Percentiles rank a stretch among this genome's conserved stretches.
These are phyloP conservation scores for Lachancea nothofagi DNA, from an alignment of 805 yeast species.

Conservation along the genomic window DNA sequence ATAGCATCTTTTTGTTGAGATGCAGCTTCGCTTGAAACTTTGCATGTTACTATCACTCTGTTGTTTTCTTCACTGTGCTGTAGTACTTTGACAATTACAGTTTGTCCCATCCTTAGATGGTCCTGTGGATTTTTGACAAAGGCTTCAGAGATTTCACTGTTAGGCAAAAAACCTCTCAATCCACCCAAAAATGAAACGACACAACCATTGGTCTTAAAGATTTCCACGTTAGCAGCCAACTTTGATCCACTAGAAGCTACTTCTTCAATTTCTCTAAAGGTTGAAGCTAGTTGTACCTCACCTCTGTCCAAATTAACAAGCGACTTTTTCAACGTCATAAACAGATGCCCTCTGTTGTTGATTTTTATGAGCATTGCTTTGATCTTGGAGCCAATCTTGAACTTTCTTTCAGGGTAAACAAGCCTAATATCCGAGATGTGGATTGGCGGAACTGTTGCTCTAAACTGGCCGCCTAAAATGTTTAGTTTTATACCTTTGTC, in stretches of 20 bases:
- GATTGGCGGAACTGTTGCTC: conserved; percentile 63
- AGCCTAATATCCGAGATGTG: conserved; percentile 84
- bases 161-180: conserved; percentile 75
- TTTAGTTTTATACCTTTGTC: conserved; percentile 64
- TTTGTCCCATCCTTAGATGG: conserved; percentile 76
- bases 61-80: conserved; percentile 47
- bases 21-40: conserved; percentile 51
- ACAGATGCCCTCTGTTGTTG: conserved; percentile 43
- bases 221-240: conserved; percentile 69
- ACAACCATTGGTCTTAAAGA: conserved; percentile 71
- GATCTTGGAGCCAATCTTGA: conserved; percentile 76
- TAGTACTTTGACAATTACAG: conserved; percentile 64
- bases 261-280: conserved; percentile 50
- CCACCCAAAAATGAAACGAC: conserved; percentile 77
- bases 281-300: conserved; percentile 30
- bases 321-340: conserved; percentile 76
- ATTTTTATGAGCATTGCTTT: conserved; percentile 64
- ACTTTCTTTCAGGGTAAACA: conserved; percentile 87
- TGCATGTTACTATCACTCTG: conserved; percentile 67
- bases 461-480: conserved; percentile 56
- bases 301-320: conserved; percentile 50
- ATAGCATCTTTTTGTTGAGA: conserved; percentile 44
- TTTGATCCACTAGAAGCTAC: conserved; percentile 34
- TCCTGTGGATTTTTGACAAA: conserved; percentile 73
- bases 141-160: conserved; percentile 84